Evolutionary conservation across 352 stramenopile species (phyloP), one percentile per base, ranked within the genome.

Genomic region (Phytopythium sindhum): DNA sequence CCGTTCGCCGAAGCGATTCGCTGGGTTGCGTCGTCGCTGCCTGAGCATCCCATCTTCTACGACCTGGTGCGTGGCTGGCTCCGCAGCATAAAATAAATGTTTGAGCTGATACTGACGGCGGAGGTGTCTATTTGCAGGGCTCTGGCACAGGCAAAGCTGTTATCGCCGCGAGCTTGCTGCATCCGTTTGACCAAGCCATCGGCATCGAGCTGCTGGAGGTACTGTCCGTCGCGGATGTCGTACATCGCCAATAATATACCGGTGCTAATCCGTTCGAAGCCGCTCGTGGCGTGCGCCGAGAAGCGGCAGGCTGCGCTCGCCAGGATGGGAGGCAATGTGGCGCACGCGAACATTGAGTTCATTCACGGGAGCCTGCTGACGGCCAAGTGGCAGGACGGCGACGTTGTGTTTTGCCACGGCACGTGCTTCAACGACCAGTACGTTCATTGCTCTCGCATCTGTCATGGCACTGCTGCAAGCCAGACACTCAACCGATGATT

Each of bases 391-490:
- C 73, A 78, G 37, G 76, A 91, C 53, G 85, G 87, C 4, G 84
- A 93, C 61, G 71, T 94, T 4, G 74, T 94, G 0, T 95, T 96
- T 59, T 92, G 85, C 57, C 85, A 96, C 59, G 86, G 83, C 67
- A 94, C 85, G 24, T 94, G 85, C 70, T 94, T 94, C 52, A 86
- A 84, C 50, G 83, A 93, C 70, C 80, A 75, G 86, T 95, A 75
- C 48, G 81, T 72, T n/a, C n/a, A n/a, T n/a, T n/a, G n/a, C n/a
- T n/a, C n/a, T n/a, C n/a, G n/a, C n/a, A n/a, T n/a, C n/a, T n/a
- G n/a, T n/a, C n/a, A n/a, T n/a, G n/a, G n/a, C n/a, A n/a, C n/a
- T n/a, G n/a, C n/a, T n/a, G n/a, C n/a, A n/a, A n/a, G n/a, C n/a
- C n/a, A n/a, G n/a, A n/a, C n/a, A n/a, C 35, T n/a, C 42, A 24